These are phyloP conservation scores for Russula ochroleuca DNA, from an alignment of 768 basidiomycete genomes.

Conservation along the genomic window DNA sequence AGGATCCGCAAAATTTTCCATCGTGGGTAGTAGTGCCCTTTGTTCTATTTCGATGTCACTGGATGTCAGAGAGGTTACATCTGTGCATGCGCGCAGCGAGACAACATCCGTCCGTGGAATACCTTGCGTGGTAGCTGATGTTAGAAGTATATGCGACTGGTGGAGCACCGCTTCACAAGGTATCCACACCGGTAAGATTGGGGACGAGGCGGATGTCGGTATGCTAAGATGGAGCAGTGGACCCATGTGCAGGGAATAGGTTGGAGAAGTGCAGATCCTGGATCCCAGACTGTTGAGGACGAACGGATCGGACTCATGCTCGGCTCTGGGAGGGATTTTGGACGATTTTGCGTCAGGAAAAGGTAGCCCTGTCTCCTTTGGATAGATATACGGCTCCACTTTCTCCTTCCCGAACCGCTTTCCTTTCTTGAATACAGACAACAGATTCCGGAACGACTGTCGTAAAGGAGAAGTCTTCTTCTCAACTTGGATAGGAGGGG, in stretches of 20 bases:
- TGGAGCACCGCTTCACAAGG: slow-evolving; percentile 42
- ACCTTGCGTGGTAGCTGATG: slow-evolving; percentile 43
- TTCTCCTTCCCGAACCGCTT: slow-evolving; percentile 31
- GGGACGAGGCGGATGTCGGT: slow-evolving; percentile 26
- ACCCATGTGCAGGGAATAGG: slow-evolving; percentile 33
- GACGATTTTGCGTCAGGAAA: not conserved
- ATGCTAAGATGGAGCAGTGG: slow-evolving; percentile 49
- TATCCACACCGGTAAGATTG: slow-evolving; percentile 46
- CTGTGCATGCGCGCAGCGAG: slow-evolving; percentile 49
- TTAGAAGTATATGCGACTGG: slow-evolving; percentile 43
- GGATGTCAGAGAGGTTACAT: slow-evolving; percentile 55
- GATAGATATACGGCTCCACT: slow-evolving; percentile 19
- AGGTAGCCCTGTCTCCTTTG: slow-evolving; percentile 12
- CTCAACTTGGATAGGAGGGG: slow-evolving; percentile 35
- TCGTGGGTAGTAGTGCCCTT: slow-evolving; percentile 38
- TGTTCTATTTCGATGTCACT: slow-evolving; percentile 45
- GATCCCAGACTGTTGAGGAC: not conserved
- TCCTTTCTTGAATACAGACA: slow-evolving; percentile 58
- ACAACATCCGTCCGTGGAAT: slow-evolving; percentile 45
- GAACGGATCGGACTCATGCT: slow-evolving; percentile 7
- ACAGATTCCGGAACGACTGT: slow-evolving; percentile 58
- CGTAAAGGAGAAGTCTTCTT: slow-evolving; percentile 54
- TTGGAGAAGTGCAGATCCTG: slow-evolving; percentile 28
- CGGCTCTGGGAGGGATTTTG: not conserved
- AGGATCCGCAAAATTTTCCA: slow-evolving; percentile 39